Base-by-base conservation (phyloP, 2,329 filamentous ascomycete species). In the Neodidymelliopsis sp. region DNA sequence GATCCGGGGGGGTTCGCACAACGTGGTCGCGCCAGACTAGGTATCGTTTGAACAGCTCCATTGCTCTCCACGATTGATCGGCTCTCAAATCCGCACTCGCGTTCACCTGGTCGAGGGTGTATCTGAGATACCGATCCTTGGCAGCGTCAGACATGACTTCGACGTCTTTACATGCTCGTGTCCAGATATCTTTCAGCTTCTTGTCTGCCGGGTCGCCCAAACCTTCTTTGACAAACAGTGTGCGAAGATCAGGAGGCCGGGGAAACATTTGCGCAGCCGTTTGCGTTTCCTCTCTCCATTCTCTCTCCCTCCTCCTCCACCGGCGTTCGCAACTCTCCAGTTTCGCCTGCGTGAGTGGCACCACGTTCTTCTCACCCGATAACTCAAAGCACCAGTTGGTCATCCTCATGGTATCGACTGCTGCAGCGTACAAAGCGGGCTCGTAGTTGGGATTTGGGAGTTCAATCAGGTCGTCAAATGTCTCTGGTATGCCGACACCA, bases 381-480 rank as follows among this genome's bases (percentile, higher is more conserved):
- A 12, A 22, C 12, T 33, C 19, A 18, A 49, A 44, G 39, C 27
- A 49, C 11, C 30, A 19, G n/a, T 43, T 44, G 11, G 46, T 37
- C 15, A 39, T 13, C 10, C 46, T 39, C 15, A 44, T 38, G 7
- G 23, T 34, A 19, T 43, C 39, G 11, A 39, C 18, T 2, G 39
- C 39, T 10, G 46, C 40, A 3, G 36, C 34, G 15, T 49, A 44
- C 12, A 44, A 23, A 11, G 39, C 38, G 11, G 46, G 39, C 13
- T 39, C 20, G 10, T 13, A n/a, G 16, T 29, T 25, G 2, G 46
- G 33, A 9, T 39, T 34, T 8, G 25, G 25, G 4, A 38, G n/a
- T 9, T 22, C 4, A 9, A 34, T 49, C 15, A 18, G 18, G 4
- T 15, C 25, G 16, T 19, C 16, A 18, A 42, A 42, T 2, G 28